Conservation (phyloP, 2,329 filamentous ascomycete species). For the Acarospora socialis region DNA sequence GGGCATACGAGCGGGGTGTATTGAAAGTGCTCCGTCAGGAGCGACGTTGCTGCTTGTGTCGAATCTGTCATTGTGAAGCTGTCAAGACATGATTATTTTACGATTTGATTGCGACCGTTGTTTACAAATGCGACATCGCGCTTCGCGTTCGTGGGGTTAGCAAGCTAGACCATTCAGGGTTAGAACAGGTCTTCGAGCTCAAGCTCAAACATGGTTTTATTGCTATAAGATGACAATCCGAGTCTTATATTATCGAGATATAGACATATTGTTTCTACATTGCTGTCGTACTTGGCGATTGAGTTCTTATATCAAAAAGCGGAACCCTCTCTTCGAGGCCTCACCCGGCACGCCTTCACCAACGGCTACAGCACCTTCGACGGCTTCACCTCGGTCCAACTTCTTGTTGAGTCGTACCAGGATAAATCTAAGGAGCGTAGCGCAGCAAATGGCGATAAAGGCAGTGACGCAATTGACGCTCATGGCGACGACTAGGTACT, state of each 20-base stretch:
- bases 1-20: slow-evolving; percentile 74
- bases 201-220: no score
- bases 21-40: slow-evolving; percentile 89
- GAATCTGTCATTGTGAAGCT: slow-evolving; percentile 8
- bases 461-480: slow-evolving; percentile 53
- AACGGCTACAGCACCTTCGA: slow-evolving; percentile 31
- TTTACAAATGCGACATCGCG: neutral
- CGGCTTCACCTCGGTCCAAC: slow-evolving; percentile 47
- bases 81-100: no score
- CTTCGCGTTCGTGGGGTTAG: neutral
- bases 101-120: no score
- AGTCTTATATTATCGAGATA: no score
- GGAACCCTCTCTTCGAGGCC: slow-evolving; percentile 47
- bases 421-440: slow-evolving; percentile 47
- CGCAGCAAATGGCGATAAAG: slow-evolving; percentile 48
- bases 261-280: no score
- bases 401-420: slow-evolving; percentile 54
- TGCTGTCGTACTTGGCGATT: no score
- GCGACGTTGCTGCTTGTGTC: slow-evolving; percentile 24
- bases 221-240: no score
- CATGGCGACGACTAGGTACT: slow-evolving; percentile 41
- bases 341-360: slow-evolving; percentile 34
- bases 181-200: no score
- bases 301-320: slow-evolving; percentile 44
- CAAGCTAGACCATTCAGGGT: no score